These are phyloP conservation scores for Penicillium verrucosum DNA, from an alignment of 2,329 filamentous ascomycete genomes.

Conservation along the genomic window DNA sequence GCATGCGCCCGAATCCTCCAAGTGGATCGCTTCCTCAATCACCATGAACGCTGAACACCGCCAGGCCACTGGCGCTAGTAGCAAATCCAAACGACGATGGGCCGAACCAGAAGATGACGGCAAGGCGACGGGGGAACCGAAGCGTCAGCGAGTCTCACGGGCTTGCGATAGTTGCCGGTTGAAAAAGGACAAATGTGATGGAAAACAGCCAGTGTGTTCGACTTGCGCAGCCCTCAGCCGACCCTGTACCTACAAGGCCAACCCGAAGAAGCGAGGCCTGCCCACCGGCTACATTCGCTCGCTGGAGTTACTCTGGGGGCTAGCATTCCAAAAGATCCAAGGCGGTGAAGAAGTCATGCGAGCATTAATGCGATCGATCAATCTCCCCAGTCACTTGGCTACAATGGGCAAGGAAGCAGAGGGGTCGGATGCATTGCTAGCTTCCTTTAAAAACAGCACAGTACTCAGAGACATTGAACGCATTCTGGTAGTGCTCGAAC, in stretches of 20 bases:
- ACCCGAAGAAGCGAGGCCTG: constrained; percentile 72
- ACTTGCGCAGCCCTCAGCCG: constrained; percentile 64
- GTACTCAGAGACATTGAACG: constrained; percentile 63
- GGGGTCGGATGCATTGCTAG: constrained; percentile 57
- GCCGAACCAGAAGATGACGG: constrained; percentile 31
- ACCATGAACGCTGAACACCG: constrained; percentile 35
- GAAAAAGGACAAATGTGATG: constrained; percentile 70
- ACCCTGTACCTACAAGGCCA: constrained; percentile 67
- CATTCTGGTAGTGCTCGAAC: constrained; percentile 50
- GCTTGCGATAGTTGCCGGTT: constrained; percentile 67
- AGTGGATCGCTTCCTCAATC: constrained; percentile 26
- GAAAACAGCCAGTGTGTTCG: constrained; percentile 62
- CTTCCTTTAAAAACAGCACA: constrained; percentile 60
- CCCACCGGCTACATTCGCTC: constrained; percentile 77
- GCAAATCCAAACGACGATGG: constrained; percentile 32
- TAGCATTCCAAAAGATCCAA: constrained; percentile 61
- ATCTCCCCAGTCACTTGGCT: constrained; percentile 37
- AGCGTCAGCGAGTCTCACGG: constrained; percentile 64
- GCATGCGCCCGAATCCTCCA: constrained; percentile 27
- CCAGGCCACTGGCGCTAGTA: constrained; percentile 29
- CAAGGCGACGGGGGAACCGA: constrained; percentile 40
- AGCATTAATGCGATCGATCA: constrained; percentile 50
- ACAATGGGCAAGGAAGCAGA: constrained; percentile 40
- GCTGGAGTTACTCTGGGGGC: constrained; percentile 65
- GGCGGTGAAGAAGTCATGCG: constrained; percentile 59